These are phyloP conservation scores for Neckera pumila DNA, from an alignment of 225 moss, liverwort and hornwort genomes.

Conservation along the genomic window DNA sequence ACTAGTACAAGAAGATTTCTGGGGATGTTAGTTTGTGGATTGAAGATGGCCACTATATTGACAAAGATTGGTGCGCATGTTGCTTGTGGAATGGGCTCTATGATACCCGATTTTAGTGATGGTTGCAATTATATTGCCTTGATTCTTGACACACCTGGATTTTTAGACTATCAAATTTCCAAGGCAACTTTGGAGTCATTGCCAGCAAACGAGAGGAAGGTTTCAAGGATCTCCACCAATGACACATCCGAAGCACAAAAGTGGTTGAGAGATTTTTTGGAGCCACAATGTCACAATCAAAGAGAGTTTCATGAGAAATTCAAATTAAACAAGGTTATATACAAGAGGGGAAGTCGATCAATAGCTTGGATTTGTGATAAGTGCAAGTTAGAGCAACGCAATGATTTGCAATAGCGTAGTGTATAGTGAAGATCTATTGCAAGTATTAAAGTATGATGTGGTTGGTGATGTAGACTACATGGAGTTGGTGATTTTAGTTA, in stretches of 20 bases:
- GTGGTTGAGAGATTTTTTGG: not conserved
- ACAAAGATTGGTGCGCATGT: not conserved
- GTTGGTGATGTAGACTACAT: not conserved
- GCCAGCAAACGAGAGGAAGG: fast-evolving
- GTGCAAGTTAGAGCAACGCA: not conserved
- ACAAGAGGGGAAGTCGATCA: not conserved
- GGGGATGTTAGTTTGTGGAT: not conserved
- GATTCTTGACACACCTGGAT: not conserved
- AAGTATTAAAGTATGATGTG: not conserved
- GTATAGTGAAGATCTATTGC: not conserved
- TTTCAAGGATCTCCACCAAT: not conserved
- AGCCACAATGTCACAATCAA: not conserved
- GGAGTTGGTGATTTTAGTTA: not conserved
- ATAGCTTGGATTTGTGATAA: not conserved
- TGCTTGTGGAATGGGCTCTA: not conserved
- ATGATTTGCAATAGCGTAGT: not conserved
- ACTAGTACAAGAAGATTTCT: not conserved
- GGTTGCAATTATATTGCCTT: not conserved
- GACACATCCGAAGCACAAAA: fast-evolving
- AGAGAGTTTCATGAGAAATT: not conserved
- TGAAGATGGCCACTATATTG: not conserved
- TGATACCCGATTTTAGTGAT: not conserved
- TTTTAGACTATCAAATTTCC: not conserved
- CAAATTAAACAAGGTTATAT: not conserved
- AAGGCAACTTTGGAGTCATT: not conserved